Evolutionary conservation across 768 basidiomycete genomes (phyloP).

Genomic region (Kwoniella sp.): DNA sequence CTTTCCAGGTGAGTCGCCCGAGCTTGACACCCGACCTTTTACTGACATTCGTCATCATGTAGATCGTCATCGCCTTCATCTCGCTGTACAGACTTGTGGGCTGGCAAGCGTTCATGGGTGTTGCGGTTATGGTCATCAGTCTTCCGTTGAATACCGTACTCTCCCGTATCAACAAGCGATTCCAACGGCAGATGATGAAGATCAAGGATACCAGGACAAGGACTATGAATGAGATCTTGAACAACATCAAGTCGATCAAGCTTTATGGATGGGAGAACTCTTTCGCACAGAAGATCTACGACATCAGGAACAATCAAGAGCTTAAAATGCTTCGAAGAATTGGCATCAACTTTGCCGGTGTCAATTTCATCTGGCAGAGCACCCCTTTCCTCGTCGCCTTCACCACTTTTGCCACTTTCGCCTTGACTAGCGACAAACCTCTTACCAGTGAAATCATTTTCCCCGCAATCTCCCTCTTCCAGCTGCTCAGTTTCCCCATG

Average conservation of each 20-base stretch:
- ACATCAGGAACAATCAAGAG: conserved; percentile 59
- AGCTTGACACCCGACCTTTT: too few relatives aligned
- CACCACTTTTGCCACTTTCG: conserved; percentile 57
- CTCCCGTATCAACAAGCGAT: conserved; percentile 54
- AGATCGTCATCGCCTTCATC: conserved; percentile 85
- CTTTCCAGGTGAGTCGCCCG: conserved; percentile 72
- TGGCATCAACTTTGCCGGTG: conserved; percentile 67
- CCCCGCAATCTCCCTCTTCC: conserved; percentile 77
- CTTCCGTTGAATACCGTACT: conserved; percentile 48
- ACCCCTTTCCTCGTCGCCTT: conserved; percentile 56
- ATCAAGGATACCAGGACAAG: conserved; percentile 67
- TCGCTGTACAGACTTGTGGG: conserved; percentile 87
- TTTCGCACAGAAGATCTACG: conserved; percentile 76
- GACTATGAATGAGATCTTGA: conserved; percentile 89
- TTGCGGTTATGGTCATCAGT: conserved; percentile 78
- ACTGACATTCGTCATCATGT: conserved; percentile 1
- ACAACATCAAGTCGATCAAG: conserved; percentile 76
- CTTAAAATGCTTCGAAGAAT: conserved; percentile 79
- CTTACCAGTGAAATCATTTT: conserved; percentile 90
- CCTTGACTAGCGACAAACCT: conserved; percentile 60
- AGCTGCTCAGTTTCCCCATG: conserved; percentile 52
- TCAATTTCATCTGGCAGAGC: conserved; percentile 56
- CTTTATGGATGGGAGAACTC: conserved; percentile 90
- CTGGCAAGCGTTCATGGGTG: conserved; percentile 87
- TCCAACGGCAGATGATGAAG: conserved; percentile 92